Base-by-base conservation (phyloP, 2,329 filamentous ascomycete genomes). In the Zasmidium citrigriseum region DNA sequence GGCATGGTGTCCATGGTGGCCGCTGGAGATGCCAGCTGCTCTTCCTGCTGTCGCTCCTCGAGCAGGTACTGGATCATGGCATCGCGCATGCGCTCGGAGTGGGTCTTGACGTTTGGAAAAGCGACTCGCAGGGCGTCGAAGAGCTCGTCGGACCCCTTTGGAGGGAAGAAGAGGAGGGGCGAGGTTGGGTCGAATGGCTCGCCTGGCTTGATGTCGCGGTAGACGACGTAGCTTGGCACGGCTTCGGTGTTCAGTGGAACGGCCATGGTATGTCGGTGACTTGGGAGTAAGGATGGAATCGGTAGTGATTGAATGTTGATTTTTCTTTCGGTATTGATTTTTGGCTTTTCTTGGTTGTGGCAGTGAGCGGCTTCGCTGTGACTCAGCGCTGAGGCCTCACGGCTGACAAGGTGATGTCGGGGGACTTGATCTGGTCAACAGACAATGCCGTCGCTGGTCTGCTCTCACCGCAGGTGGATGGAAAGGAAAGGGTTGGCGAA, bases 1-100 rank as follows among this genome's bases (percentile, higher is more conserved):
- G 60, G 50, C n/a, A 67, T 58, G 27, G 60, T 59, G 41, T 65
- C 61, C 34, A 65, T 60, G 23, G 64, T 62, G 18, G 54, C 56
- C 2, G 66, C 59, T 25, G 65, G 59, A n/a, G 63, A 61, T 4
- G 29, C 20, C 9, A 44, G 50, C 27, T 44, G 49, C 55, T 67
- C 65, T 48, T 72, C 70, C 21, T 64, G 64, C 29, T 69, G 59
- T 51, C 68, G 68, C 61, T 75, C 73, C n/a, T 71, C 63, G 52
- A 75, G 57, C 25, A 75, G 63, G 64, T 73, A 76, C 44, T 73
- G 67, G 52, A 76, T 75, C 48, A 73, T 70, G 41, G 73, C 73
- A 45, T 74, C 70, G 7, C 73, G 70, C 71, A 75, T 72, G 48
- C 73, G 72, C 58, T 75, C 73, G n/a, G 71, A 69, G 52, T 75